Conservation (phyloP, 2,329 filamentous ascomycete species). For the Fusarium sp. region DNA sequence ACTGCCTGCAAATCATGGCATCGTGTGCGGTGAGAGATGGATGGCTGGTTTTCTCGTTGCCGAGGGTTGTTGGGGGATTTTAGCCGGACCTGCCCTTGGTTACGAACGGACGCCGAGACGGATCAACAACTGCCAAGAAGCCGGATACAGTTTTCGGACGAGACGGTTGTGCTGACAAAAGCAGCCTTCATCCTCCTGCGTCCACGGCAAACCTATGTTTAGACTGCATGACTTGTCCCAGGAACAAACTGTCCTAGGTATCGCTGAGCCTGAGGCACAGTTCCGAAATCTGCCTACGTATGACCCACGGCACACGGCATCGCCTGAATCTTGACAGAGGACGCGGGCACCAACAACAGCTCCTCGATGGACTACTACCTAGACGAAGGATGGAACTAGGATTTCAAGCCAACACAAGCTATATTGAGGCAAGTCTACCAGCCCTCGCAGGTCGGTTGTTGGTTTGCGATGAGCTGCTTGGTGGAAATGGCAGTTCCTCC, state of each 20-base stretch:
- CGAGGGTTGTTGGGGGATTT: slow-evolving; percentile 14
- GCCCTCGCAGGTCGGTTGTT: background rate
- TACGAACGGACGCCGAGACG: slow-evolving; percentile 13
- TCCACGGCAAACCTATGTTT: background rate
- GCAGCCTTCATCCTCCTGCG: background rate
- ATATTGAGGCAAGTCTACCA: background rate
- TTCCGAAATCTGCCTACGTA: slow-evolving; percentile 5
- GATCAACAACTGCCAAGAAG: slow-evolving; percentile 34
- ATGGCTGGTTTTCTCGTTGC: background rate
- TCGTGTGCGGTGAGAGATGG: slow-evolving; percentile 18
- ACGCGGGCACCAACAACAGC: background rate
- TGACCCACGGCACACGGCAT: background rate
- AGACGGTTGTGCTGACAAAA: slow-evolving; percentile 16
- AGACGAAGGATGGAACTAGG: background rate
- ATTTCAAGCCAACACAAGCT: background rate
- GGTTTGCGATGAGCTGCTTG: slow-evolving; percentile 18
- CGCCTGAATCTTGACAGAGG: background rate
- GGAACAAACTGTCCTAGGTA: background rate
- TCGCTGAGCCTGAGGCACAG: background rate
- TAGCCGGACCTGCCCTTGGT: slow-evolving; percentile 20
- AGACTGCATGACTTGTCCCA: slow-evolving; percentile 16
- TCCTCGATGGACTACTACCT: background rate
- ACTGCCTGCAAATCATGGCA: background rate
- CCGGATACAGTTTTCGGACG: slow-evolving; percentile 11
- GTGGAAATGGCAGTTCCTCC: slow-evolving; percentile 23